Conservation (phyloP, 192 early-diverging fungal genomes). For the Umbelopsis sp. region DNA sequence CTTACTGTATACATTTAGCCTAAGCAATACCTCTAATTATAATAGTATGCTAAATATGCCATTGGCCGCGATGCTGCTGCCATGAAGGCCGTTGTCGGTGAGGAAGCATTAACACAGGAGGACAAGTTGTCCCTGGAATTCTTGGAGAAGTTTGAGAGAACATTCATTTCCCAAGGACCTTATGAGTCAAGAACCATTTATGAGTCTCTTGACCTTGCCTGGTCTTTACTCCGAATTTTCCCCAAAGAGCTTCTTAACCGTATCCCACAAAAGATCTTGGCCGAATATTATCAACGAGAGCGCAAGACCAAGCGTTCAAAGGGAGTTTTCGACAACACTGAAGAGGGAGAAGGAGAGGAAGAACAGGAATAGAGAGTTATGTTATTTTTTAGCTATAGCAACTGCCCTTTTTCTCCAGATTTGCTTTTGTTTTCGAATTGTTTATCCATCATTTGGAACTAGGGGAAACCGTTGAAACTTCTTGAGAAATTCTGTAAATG, state of each 20-base stretch:
- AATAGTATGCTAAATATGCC: conserved; percentile 96
- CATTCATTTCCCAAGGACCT: conserved; percentile 95
- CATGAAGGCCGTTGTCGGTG: conserved; percentile 99
- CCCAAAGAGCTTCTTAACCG: conserved; percentile 99
- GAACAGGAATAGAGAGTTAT: conserved; percentile 13
- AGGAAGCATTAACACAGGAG: conserved; percentile 97
- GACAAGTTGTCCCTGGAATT: conserved; percentile 98
- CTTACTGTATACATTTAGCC: neutral
- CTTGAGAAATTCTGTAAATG: conserved; percentile 22
- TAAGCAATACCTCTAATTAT: conserved; percentile 23
- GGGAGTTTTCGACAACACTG: conserved; percentile 44
- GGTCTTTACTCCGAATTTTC: conserved; percentile 98
- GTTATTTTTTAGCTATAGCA: neutral
- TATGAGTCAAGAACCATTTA: conserved; percentile 97
- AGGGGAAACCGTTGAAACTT: conserved; percentile 7
- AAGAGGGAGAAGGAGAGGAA: conserved; percentile 32
- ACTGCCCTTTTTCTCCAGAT: conserved; percentile 4
- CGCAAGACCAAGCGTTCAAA: conserved; percentile 57
- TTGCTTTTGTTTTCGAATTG: neutral
- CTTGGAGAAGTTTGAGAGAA: conserved; percentile 98
- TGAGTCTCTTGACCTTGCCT: conserved; percentile 96
- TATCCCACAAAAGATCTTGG: conserved; percentile 93
- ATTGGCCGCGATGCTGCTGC: conserved; percentile 98
- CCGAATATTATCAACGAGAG: conserved; percentile 92
- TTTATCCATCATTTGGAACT: too few relatives aligned